phyloP scores from a whole-genome alignment of 768 basidiomycete genomes.

The Candolleomyces efflorescens region DNA sequence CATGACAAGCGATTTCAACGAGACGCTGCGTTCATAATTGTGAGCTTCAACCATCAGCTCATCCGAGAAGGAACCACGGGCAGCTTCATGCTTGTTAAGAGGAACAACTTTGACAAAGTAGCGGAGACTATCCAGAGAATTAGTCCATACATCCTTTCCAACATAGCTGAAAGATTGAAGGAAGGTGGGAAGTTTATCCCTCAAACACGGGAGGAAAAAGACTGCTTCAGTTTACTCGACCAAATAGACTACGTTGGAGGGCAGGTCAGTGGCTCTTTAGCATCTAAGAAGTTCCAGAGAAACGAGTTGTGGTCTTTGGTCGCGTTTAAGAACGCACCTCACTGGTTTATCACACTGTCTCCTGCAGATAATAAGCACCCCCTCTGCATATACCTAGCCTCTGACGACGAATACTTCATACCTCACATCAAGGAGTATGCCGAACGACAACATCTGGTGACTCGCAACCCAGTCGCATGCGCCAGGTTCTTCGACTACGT shows the following conservation, averaged over 20 bases:
- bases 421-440: constrained; percentile 11
- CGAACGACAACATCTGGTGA: not conserved
- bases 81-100: constrained; percentile 5
- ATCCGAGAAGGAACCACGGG: constrained; percentile 16
- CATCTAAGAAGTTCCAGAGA: constrained; percentile 22
- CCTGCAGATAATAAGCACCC: constrained; percentile 27
- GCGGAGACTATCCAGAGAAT: constrained; percentile 13
- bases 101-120: constrained; percentile 17
- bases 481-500: not conserved
- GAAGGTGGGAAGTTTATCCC: not conserved
- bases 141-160: constrained; percentile 13
- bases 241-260: constrained; percentile 32
- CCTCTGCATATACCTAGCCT: constrained; percentile 29
- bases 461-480: not conserved
- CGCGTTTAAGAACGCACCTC: constrained; percentile 20
- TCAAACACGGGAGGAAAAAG: not conserved
- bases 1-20: constrained; percentile 31
- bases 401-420: constrained; percentile 15
- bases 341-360: constrained; percentile 32
- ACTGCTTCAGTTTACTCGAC: constrained; percentile 17
- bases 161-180: not conserved
- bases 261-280: constrained; percentile 23
- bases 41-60: constrained; percentile 29
- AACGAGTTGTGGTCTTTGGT: constrained; percentile 29
- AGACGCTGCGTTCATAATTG: constrained; percentile 25